Percentiles rank a stretch among this genome's conserved stretches.
phyloP scores from a whole-genome alignment of 768 basidiomycete genomes.

The Suillus cothurnatus region DNA sequence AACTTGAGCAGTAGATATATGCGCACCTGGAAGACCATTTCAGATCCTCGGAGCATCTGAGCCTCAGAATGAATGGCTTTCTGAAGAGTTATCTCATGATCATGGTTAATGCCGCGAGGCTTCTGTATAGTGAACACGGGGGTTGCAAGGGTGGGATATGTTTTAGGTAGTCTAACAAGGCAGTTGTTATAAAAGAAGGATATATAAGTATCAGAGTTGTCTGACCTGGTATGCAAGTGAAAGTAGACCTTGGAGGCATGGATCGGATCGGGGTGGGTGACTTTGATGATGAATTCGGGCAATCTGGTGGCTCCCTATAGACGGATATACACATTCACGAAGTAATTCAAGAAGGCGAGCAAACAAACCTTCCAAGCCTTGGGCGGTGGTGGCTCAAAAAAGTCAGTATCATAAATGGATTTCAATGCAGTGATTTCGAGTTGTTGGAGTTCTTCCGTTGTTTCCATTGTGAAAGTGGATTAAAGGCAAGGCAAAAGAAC shows the following conservation, averaged over 20 bases:
- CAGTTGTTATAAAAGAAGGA: conserved; percentile 3
- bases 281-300: conserved; percentile 76
- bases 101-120: conserved; percentile 59
- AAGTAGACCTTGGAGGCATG: conserved; percentile 62
- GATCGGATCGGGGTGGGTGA: conserved; percentile 62
- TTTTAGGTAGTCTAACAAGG: conserved; percentile 67
- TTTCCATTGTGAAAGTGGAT: conserved; percentile 56
- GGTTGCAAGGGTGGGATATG: conserved; percentile 73
- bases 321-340: conserved; percentile 10
- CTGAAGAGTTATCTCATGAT: conserved; percentile 58
- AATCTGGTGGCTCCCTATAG: conserved; percentile 64
- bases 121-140: conserved; percentile 71
- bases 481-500: conserved; percentile 19
- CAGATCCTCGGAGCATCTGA: conserved; percentile 63
- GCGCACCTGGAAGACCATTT: conserved; percentile 78
- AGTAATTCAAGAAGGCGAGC: conserved; percentile 15
- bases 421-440: conserved; percentile 77
- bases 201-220: neutral
- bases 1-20: neutral
- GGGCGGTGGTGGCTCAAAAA: conserved; percentile 70
- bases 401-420: conserved; percentile 82
- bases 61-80: conserved; percentile 67
- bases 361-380: conserved; percentile 77
- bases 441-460: conserved; percentile 65
- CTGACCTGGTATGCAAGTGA: conserved; percentile 71